Base-by-base conservation (phyloP, 177 flowering plant genomes). In the Vitis hybrid region DNA sequence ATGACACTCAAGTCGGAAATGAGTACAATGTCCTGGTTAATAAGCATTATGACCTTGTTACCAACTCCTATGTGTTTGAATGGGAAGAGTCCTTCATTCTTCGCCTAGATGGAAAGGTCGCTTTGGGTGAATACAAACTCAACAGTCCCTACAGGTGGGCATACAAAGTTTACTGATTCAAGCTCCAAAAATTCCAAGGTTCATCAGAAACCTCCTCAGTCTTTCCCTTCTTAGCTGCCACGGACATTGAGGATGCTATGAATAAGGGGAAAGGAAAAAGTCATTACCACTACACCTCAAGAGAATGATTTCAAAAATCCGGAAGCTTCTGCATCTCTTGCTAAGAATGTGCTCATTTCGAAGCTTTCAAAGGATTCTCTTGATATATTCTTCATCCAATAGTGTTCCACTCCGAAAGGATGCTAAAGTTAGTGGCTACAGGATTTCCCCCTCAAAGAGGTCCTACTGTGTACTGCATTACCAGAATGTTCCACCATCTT, bases 211-310 rank as follows among this genome's bases (percentile, higher is more conserved):
- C 81, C 90, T 64, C 87, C 94, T 64, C 92, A 85, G 51, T 92
- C 90, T 75, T 94, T 96, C 78, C 85, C 52, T 76, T 85, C 60
- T 69, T 83, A 66, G 67, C 79, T 50, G 95, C 85, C 70, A 96
- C 94, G 98, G 99, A 96, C 61, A 83, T 96, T 76, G 99, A 96
- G 80, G 85, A 74, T 61, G 76, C 88, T 71, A 68, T 80, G 10
- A 79, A 39, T 67, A 95, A 89, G 77, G 94, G 97, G 29, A 95
- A 95, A 79, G 99, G 98, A 29, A 56, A 96, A 94, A 81, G 98
- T 94, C 7, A 58, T 92, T 74, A 94, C 81, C 16, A 69, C 82
- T 67, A 69, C 51, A 10, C 64, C 90, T 75, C 90, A 84, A 68
- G 89, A 84, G 68, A 78, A 65, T 71, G 89, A 82, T 77, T 64